These are phyloP conservation scores for Iodosphaeria phyllophila DNA, from an alignment of 2,329 filamentous ascomycete genomes.

Conservation along the genomic window DNA sequence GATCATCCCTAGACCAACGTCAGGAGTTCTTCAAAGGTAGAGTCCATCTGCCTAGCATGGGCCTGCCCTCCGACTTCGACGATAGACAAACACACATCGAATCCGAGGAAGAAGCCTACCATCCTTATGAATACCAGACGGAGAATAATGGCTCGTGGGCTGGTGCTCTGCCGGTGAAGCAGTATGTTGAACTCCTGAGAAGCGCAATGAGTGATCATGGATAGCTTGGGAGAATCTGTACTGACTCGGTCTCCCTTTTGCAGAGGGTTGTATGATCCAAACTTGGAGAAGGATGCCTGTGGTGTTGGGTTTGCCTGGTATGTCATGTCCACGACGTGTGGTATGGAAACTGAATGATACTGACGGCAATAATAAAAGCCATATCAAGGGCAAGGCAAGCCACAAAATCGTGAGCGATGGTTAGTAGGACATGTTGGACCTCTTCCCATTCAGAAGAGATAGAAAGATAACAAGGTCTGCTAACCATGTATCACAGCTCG, in stretches of 20 bases:
- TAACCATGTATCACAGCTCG: constrained; percentile 39
- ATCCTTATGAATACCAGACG: constrained; percentile 70
- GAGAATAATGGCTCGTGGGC: constrained; percentile 82
- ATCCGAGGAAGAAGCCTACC: constrained; percentile 39
- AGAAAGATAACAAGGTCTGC: constrained; percentile 5
- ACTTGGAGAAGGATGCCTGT: constrained; percentile 95
- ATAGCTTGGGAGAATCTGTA: background rate
- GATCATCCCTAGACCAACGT: too few relatives aligned
- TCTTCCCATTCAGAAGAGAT: too few relatives aligned
- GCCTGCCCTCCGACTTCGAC: constrained; percentile 46
- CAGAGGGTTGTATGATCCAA: constrained; percentile 82
- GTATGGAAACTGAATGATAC: background rate
- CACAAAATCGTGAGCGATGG: constrained; percentile 99
- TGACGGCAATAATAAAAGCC: constrained; percentile 29
- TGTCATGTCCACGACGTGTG: background rate
- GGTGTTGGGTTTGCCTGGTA: constrained; percentile 98
- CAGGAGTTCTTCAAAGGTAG: too few relatives aligned
- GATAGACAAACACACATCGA: constrained; percentile 46
- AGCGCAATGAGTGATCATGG: too few relatives aligned
- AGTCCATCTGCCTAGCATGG: constrained; percentile 47
- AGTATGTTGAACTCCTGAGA: constrained; percentile 27
- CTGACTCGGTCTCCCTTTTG: constrained; percentile 5
- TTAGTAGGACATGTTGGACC: too few relatives aligned
- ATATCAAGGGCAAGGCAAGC: constrained; percentile 93
- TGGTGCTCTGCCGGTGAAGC: constrained; percentile 86